phyloP scores from a whole-genome alignment of 805 yeast genomes.

The Scheffersomyces ergatensis region DNA sequence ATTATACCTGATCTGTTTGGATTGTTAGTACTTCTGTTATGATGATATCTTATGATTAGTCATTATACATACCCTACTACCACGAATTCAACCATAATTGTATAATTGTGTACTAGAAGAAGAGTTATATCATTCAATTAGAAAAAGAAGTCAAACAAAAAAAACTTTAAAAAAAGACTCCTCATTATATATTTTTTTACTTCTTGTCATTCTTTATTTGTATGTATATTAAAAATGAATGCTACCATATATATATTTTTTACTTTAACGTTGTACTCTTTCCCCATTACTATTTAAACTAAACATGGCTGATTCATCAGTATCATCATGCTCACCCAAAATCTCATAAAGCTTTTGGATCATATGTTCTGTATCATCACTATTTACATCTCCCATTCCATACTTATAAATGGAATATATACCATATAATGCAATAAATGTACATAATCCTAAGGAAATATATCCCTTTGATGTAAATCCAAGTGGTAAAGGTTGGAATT shows the following conservation, averaged over 20 bases:
- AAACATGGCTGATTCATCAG: slow-evolving; percentile 4
- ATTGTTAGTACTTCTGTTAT: slow-evolving; percentile 1
- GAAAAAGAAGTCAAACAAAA: no score
- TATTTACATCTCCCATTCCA: slow-evolving; percentile 62
- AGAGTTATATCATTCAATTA: no score
- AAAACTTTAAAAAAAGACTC: no score
- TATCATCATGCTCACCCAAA: slow-evolving; percentile 21
- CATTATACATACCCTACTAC: slow-evolving; percentile 27
- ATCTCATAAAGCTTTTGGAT: slow-evolving; percentile 29
- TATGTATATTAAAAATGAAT: neutral
- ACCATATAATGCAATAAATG: slow-evolving; percentile 58
- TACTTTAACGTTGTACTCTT: neutral
- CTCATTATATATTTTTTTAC: no score
- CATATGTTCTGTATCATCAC: slow-evolving; percentile 47
- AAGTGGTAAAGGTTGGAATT: slow-evolving; percentile 59
- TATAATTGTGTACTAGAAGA: no score
- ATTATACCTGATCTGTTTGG: slow-evolving; percentile 57
- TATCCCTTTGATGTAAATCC: slow-evolving; percentile 76
- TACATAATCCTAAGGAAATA: slow-evolving; percentile 55
- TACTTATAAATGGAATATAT: slow-evolving; percentile 55
- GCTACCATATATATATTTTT: neutral
- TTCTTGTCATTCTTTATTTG: no score
- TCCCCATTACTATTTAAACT: slow-evolving; percentile 5
- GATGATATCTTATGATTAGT: neutral
- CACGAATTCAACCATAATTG: slow-evolving; percentile 19